A percentile compares a stretch with the other conserved stretches of the same genome.
These are phyloP conservation scores for Pelargonium cotyledonis DNA, from an alignment of 441 rosid genomes.

Conservation along the genomic window DNA sequence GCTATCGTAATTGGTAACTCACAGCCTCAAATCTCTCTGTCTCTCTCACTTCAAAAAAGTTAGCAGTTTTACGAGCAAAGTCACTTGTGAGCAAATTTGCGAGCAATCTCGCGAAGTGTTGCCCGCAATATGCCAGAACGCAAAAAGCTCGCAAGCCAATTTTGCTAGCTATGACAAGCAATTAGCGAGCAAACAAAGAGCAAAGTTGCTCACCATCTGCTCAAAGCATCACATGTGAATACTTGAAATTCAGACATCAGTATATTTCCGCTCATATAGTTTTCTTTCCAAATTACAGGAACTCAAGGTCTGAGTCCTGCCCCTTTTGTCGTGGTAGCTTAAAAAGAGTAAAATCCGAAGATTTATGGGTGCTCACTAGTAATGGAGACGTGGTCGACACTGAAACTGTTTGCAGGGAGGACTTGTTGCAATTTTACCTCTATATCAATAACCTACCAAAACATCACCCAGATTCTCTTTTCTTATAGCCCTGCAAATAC, in stretches of 20 bases:
- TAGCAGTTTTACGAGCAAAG: no score
- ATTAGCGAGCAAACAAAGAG: no score
- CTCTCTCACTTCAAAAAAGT: neutral
- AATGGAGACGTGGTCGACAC: conserved; percentile 72
- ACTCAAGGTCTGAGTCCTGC: conserved; percentile 82
- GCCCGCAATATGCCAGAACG: no score
- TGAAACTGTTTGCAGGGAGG: conserved; percentile 58
- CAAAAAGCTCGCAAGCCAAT: no score
- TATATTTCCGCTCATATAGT: conserved; percentile 3
- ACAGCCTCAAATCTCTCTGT: conserved; percentile 3
- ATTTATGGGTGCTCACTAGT: conserved; percentile 89
- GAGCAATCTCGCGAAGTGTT: no score
- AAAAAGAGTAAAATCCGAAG: conserved; percentile 91
- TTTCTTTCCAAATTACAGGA: conserved; percentile 45
- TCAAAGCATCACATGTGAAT: neutral
- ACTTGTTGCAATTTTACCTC: conserved; percentile 64
- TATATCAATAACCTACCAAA: conserved; percentile 74
- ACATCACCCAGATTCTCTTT: conserved; percentile 71
- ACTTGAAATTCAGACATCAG: neutral
- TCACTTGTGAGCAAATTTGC: no score
- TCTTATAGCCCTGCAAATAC: conserved; percentile 74
- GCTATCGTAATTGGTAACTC: conserved; percentile 79
- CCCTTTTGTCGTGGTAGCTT: conserved; percentile 91
- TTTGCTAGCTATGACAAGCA: no score
- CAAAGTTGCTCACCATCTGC: no score